These are phyloP conservation scores for Fraxinus velutina DNA, from an alignment of 305 asterid species.

Conservation along the genomic window DNA sequence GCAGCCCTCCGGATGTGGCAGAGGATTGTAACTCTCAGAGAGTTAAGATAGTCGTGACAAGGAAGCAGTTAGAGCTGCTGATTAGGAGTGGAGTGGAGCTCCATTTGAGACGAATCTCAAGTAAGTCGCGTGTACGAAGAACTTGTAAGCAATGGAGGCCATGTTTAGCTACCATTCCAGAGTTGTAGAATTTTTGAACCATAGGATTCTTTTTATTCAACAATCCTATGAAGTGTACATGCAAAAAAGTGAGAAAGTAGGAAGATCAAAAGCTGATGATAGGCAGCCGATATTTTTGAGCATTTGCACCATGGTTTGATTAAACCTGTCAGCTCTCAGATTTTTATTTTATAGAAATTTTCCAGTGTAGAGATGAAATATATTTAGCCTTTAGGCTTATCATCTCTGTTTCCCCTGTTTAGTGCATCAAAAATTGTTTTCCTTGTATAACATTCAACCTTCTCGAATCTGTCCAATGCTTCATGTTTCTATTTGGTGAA, in stretches of 20 bases:
- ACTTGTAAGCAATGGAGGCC: conserved; percentile 20
- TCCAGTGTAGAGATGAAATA: background rate
- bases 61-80: conserved; percentile 19
- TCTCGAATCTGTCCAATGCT: conserved; percentile 2
- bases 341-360: background rate
- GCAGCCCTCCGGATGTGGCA: conserved; percentile 1
- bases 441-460: background rate
- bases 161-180: conserved; percentile 26
- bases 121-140: background rate
- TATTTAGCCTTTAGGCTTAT: background rate
- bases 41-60: conserved; percentile 21
- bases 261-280: background rate
- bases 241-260: background rate
- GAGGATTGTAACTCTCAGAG: conserved; percentile 16
- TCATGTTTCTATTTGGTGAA: conserved; percentile 5
- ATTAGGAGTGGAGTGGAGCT: conserved; percentile 14
- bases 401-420: background rate
- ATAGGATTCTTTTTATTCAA: background rate
- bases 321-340: background rate
- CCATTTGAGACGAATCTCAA: conserved; percentile 13
- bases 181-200: conserved; percentile 26
- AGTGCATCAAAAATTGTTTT: background rate
- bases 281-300: background rate
- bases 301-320: background rate
- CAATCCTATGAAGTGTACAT: background rate